Evolutionary conservation across 2,329 filamentous ascomycete genomes (phyloP), one percentile per base, ranked within the genome.

Genomic region (Botrytis medusae): DNA sequence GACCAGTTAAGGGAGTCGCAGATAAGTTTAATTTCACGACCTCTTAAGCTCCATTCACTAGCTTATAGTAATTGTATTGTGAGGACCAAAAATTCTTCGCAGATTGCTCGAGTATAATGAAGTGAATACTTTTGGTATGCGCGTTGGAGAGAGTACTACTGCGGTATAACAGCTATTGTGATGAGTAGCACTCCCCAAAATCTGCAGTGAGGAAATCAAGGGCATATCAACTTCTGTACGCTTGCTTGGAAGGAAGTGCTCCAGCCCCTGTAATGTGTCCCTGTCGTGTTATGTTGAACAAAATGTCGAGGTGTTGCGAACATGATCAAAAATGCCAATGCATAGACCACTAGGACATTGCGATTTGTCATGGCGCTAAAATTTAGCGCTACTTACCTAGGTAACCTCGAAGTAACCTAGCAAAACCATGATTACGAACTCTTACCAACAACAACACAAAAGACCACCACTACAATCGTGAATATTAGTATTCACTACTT

Each of bases 191-290:
- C 46, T 25, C 12, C 22, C 46, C 9, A 48, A 4, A 48, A 48
- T n/a, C 48, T 54, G 5, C 10, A n/a, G 48, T n/a, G 12, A 14
- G n/a, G 25, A n/a, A 54, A 54, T 16, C 22, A 54, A 54, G 22
- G 12, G 12, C 2, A 4, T n/a, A 16, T n/a, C 4, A 16, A 2
- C 4, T n/a, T n/a, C 25, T 54, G 4, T n/a, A 6, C 10, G 12
- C 25, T n/a, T 54, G 12, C 25, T n/a, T 54, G 4, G 12, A n/a
- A 54, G 4, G n/a, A 12, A 16, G 12, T 54, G 25, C 10, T n/a
- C 25, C 22, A 51, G 25, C n/a, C 10, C 10, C 22, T 4, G 22
- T 51, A 4, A n/a, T 10, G 4, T 51, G 10, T 51, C 1, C 10
- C 9, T 51, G 22, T 51, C 20, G 12, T 14, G 10, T n/a, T n/a